Evolutionary conservation across 2,329 filamentous ascomycete genomes (phyloP).

Genomic region (Diaporthe aspalathi): DNA sequence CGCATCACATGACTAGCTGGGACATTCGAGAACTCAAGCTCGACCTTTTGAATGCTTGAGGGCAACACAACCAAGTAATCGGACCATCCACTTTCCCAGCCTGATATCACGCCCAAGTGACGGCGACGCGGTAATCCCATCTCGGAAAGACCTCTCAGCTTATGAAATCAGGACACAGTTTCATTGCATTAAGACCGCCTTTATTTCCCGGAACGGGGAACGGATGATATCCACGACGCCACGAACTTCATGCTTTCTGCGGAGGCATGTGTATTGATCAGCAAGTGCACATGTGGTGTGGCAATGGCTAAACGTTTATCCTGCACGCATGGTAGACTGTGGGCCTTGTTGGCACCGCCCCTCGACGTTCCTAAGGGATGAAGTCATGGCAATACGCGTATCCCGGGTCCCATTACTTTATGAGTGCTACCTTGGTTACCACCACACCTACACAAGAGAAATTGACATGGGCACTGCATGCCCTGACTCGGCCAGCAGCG

Average conservation of each 20-base stretch:
- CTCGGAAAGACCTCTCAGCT: too few relatives aligned
- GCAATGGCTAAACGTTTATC: background rate
- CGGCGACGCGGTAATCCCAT: background rate
- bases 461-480: background rate
- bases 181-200: background rate
- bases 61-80: background rate
- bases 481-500: background rate
- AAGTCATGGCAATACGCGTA: background rate
- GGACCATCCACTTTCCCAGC: background rate
- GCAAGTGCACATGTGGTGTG: background rate
- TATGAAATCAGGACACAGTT: too few relatives aligned
- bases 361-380: background rate
- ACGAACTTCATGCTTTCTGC: background rate
- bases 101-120: background rate
- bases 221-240: background rate
- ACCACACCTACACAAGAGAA: background rate
- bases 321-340: background rate
- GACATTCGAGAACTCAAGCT: too few relatives aligned
- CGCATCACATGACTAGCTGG: too few relatives aligned
- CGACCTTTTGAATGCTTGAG: background rate
- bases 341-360: background rate
- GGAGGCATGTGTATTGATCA: background rate
- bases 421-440: background rate
- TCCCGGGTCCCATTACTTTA: background rate
- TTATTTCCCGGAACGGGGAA: background rate